Evolutionary conservation across 108 stramenopile species (phyloP).

Genomic region (Fistulifera pelliculosa): DNA sequence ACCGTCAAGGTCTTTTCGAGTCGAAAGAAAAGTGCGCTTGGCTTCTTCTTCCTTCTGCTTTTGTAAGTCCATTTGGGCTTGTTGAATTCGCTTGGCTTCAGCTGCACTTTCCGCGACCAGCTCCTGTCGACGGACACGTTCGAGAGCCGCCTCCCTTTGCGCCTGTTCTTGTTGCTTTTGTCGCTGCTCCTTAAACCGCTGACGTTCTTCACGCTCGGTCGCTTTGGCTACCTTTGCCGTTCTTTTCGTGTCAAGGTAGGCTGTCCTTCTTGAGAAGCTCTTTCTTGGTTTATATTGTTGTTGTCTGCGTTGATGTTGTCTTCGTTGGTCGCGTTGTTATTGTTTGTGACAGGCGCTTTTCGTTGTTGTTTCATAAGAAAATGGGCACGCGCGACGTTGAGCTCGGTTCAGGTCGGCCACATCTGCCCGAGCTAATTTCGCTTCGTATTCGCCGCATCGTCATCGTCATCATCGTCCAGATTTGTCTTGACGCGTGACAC

Average conservation of each 20-base stretch:
- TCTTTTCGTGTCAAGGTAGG: conserved; percentile 64
- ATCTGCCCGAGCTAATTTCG: conserved; percentile 37
- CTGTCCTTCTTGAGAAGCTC: too few relatives aligned
- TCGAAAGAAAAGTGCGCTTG: conserved; percentile 11
- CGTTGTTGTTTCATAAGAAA: conserved; percentile 53
- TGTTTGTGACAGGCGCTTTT: conserved; percentile 9
- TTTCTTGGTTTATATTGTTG: too few relatives aligned
- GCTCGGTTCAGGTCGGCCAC: conserved; percentile 53
- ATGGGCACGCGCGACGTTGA: conserved; percentile 53
- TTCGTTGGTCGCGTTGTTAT: not conserved
- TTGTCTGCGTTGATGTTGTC: too few relatives aligned
- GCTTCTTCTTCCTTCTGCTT: conserved; percentile 25
- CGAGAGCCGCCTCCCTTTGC: conserved; percentile 10
- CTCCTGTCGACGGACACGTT: conserved; percentile 3
- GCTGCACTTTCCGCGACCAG: conserved; percentile 14
- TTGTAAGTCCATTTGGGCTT: conserved; percentile 6
- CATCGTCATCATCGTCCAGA: conserved; percentile 18
- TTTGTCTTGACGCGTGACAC: conserved; percentile 16
- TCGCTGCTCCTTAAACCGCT: conserved; percentile 37
- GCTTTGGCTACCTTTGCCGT: conserved; percentile 55
- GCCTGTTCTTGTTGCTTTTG: conserved; percentile 29
- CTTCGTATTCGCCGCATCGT: conserved; percentile 27
- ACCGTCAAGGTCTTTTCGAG: not conserved
- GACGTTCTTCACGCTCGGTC: conserved; percentile 48
- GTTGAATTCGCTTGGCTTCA: not conserved